Conservation (phyloP, 768 basidiomycete genomes). For the Kondoa malvinella region DNA sequence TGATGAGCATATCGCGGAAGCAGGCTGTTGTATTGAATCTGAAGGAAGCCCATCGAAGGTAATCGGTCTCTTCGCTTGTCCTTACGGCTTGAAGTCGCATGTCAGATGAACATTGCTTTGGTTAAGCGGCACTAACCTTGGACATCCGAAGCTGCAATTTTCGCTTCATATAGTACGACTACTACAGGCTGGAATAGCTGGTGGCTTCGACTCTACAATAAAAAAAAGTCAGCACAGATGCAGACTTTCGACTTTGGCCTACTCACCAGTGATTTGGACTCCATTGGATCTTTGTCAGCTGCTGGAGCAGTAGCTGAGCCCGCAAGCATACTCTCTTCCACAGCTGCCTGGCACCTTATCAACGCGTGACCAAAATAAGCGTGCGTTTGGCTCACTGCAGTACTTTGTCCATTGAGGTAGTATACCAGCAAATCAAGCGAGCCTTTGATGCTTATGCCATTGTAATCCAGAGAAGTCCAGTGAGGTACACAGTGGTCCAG, state of each 20-base stretch:
- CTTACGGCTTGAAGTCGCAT: background rate
- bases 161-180: background rate
- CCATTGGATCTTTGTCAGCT: background rate
- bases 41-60: background rate
- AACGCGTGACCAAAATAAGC: background rate
- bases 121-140: background rate
- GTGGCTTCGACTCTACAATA: background rate
- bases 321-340: background rate
- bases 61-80: background rate
- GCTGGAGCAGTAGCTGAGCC: background rate
- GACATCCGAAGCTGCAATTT: background rate
- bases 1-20: background rate
- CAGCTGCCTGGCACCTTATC: background rate
- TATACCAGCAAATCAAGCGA: background rate
- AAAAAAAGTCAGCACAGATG: background rate
- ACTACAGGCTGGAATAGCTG: background rate
- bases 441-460: background rate
- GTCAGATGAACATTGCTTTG: background rate
- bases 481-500: background rate
- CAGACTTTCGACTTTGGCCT: background rate
- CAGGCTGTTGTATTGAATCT: background rate
- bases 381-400: background rate
- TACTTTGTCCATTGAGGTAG: background rate
- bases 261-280: too few relatives aligned
- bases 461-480: background rate